phyloP scores from a whole-genome alignment of 1,284 basidiomycete species.

The Puccinia triticina region DNA sequence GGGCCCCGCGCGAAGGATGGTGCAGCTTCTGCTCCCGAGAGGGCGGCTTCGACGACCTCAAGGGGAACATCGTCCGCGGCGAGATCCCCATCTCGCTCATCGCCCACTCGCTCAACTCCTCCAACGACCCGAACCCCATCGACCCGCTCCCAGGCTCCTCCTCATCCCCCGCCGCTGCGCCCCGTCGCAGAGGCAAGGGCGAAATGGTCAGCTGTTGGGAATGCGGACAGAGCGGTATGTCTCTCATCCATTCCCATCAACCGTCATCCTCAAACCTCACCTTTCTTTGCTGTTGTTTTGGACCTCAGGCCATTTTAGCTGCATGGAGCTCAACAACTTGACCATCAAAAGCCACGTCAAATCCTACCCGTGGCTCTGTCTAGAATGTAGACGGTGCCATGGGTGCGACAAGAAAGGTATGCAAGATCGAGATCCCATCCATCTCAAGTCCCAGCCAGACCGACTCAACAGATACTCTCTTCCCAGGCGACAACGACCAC shows the following conservation, averaged over 20 bases:
- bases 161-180: not conserved
- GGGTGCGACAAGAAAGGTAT: constrained; percentile 43
- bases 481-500: constrained; percentile 41
- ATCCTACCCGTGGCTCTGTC: constrained; percentile 42
- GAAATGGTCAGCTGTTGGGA: constrained; percentile 52
- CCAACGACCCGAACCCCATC: not conserved
- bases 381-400: constrained; percentile 48
- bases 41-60: constrained; percentile 43
- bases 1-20: constrained; percentile 44
- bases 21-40: constrained; percentile 48
- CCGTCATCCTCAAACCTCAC: not conserved
- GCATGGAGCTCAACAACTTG: constrained; percentile 40
- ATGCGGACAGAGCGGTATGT: constrained; percentile 48
- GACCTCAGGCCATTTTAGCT: constrained; percentile 41
- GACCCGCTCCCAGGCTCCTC: not conserved
- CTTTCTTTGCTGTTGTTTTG: not conserved
- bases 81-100: constrained; percentile 26
- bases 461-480: not conserved
- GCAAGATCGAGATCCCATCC: not conserved
- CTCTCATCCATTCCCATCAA: not conserved
- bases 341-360: constrained; percentile 42
- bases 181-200: constrained; percentile 37
- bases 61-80: constrained; percentile 36
- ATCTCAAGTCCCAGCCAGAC: not conserved
- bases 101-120: not conserved